Percentiles rank a stretch among this genome's conserved stretches.
Evolutionary conservation across 257 asterid genomes (phyloP).

Genomic region (Solanum lignicaule): DNA sequence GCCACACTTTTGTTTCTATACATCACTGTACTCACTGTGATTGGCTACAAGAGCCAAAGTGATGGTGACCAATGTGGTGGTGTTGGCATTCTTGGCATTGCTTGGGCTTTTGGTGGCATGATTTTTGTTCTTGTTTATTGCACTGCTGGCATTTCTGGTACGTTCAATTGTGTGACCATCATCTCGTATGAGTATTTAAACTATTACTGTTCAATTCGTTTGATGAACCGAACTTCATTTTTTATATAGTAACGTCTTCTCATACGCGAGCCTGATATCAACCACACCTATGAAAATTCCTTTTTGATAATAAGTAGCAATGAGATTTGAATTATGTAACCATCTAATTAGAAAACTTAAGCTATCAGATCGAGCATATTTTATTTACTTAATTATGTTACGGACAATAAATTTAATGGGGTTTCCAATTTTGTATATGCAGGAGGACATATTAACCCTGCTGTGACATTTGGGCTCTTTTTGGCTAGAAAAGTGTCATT

Average conservation of each 20-base stretch:
- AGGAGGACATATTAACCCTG: conserved; percentile 71
- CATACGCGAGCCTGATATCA: background rate
- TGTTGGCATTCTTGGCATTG: conserved; percentile 73
- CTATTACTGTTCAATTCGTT: too few relatives aligned
- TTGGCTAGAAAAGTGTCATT: conserved; percentile 57
- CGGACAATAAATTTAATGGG: background rate
- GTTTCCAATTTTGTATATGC: background rate
- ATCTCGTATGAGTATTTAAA: background rate
- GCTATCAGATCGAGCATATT: rapidly evolving
- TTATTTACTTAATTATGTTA: background rate
- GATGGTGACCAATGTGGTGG: conserved; percentile 53
- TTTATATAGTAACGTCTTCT: too few relatives aligned
- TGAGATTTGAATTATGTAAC: background rate
- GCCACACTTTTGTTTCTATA: conserved; percentile 58
- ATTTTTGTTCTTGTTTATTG: conserved; percentile 67
- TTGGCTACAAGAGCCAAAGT: conserved; percentile 57
- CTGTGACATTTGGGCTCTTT: conserved; percentile 52
- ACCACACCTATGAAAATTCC: background rate
- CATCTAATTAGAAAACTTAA: background rate
- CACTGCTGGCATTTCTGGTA: conserved; percentile 80
- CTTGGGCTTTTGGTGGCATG: conserved; percentile 87
- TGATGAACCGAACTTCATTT: too few relatives aligned
- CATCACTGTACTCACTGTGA: conserved; percentile 58
- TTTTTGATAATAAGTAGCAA: background rate
- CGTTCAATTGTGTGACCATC: background rate